phyloP scores from a whole-genome alignment of 2,329 filamentous ascomycete genomes.

The Fusarium caatingaense region DNA sequence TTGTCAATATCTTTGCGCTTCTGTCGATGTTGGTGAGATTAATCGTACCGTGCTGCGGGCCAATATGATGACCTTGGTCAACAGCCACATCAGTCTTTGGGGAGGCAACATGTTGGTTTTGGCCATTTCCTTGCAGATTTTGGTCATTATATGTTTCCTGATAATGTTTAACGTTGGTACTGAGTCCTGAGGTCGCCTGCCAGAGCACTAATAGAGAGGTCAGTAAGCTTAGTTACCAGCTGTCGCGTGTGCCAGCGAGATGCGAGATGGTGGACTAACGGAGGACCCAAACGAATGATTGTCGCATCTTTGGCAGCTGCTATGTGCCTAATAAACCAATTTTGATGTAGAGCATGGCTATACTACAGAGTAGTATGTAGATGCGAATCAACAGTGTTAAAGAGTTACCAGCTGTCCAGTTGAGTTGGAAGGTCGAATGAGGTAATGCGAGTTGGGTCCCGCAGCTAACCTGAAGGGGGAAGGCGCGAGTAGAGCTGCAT shows the following conservation, averaged over 20 bases:
- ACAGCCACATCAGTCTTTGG: constrained; percentile 48
- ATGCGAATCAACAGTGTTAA: constrained; percentile 26
- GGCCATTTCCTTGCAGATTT: constrained; percentile 40
- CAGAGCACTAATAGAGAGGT: constrained; percentile 57
- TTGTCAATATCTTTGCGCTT: constrained; percentile 26
- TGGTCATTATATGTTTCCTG: constrained; percentile 49
- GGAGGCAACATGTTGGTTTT: constrained; percentile 50
- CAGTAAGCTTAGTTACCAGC: constrained; percentile 37
- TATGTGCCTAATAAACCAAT: constrained; percentile 48
- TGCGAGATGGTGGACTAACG: constrained; percentile 47
- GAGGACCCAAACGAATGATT: constrained; percentile 55
- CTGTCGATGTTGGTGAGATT: background rate
- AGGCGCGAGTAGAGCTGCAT: constrained; percentile 1
- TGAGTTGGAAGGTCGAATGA: constrained; percentile 45
- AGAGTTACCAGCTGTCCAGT: constrained; percentile 48
- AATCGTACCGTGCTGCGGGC: constrained; percentile 54
- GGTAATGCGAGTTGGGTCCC: constrained; percentile 38
- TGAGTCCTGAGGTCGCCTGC: constrained; percentile 56
- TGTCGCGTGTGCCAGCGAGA: constrained; percentile 38
- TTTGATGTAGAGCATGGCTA: constrained; percentile 48
- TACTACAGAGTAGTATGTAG: constrained; percentile 31
- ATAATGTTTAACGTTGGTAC: constrained; percentile 55
- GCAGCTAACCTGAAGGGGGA: constrained; percentile 4
- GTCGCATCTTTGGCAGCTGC: constrained; percentile 55
- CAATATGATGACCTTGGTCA: constrained; percentile 44